phyloP scores from a whole-genome alignment of 202 grass and related monocot species.

The Sporobolus alterniflorus region DNA sequence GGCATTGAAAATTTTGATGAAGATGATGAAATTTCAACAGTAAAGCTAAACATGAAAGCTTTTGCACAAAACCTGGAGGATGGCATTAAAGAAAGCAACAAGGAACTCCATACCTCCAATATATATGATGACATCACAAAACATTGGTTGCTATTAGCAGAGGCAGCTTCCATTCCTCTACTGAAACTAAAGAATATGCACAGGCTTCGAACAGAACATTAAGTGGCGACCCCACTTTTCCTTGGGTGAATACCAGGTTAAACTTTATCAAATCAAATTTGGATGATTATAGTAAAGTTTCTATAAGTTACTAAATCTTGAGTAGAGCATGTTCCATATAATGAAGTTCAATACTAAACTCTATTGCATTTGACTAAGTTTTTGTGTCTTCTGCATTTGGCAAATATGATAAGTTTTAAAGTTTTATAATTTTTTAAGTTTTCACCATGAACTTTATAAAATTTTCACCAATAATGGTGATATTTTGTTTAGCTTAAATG shows the following conservation, averaged over 20 bases:
- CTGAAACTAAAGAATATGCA: slow-evolving; percentile 82
- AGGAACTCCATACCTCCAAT: too few relatives aligned
- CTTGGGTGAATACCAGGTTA: not conserved
- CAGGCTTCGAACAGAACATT: slow-evolving; percentile 91
- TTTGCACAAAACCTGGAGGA: slow-evolving; percentile 80
- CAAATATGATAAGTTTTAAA: not conserved
- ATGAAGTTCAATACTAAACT: not conserved
- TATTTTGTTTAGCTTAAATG: slow-evolving; percentile 14
- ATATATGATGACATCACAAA: slow-evolving; percentile 80
- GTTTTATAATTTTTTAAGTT: not conserved
- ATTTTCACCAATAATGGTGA: not conserved
- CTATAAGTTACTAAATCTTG: not conserved
- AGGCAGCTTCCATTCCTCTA: slow-evolving; percentile 87
- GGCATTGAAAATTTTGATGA: slow-evolving; percentile 77
- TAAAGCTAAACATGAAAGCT: slow-evolving; percentile 82
- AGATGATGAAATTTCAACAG: slow-evolving; percentile 78
- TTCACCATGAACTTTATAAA: not conserved
- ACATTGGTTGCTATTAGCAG: slow-evolving; percentile 78
- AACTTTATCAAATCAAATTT: not conserved
- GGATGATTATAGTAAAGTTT: not conserved
- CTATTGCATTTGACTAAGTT: not conserved
- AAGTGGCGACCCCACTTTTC: slow-evolving; percentile 41
- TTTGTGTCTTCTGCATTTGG: not conserved
- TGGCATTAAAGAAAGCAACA: slow-evolving; percentile 66
- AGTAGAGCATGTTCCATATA: not conserved